These are phyloP conservation scores for Mortierella sp. DNA, from an alignment of 371 early-diverging fungal species.

Conservation along the genomic window DNA sequence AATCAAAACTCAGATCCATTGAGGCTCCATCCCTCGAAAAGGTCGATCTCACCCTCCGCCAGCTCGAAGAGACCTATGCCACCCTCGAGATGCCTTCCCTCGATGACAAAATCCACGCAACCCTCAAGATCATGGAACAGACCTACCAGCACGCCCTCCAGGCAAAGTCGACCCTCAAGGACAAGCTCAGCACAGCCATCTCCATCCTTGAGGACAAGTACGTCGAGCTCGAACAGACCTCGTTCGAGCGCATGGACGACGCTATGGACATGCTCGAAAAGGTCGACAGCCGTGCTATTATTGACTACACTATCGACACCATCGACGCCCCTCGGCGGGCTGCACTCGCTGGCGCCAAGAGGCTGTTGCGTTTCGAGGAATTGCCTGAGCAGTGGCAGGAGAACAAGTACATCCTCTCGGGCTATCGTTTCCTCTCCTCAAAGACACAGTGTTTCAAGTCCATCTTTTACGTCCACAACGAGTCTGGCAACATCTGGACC, in stretches of 20 bases:
- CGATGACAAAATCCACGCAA: slow-evolving; percentile 54
- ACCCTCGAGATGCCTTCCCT: slow-evolving; percentile 56
- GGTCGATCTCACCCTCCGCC: slow-evolving; percentile 51
- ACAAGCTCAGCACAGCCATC: slow-evolving; percentile 54
- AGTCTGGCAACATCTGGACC: slow-evolving; percentile 81
- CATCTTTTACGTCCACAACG: slow-evolving; percentile 78
- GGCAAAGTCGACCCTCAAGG: slow-evolving; percentile 51
- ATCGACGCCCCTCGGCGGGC: slow-evolving; percentile 68
- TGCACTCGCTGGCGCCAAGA: slow-evolving; percentile 68
- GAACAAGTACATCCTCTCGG: slow-evolving; percentile 75
- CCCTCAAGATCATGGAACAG: slow-evolving; percentile 53
- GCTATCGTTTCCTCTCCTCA: slow-evolving; percentile 72
- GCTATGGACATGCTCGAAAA: slow-evolving; percentile 48
- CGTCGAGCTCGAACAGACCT: slow-evolving; percentile 56
- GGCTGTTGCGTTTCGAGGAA: slow-evolving; percentile 72
- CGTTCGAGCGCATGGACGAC: slow-evolving; percentile 55
- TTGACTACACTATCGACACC: slow-evolving; percentile 59
- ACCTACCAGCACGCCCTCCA: slow-evolving; percentile 55
- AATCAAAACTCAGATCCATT: slow-evolving; percentile 51
- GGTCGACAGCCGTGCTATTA: slow-evolving; percentile 44
- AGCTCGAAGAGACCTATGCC: slow-evolving; percentile 57
- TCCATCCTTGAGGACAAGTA: slow-evolving; percentile 56
- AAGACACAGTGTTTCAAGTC: slow-evolving; percentile 69
- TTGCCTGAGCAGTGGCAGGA: slow-evolving; percentile 77
- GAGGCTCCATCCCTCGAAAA: slow-evolving; percentile 54